Base-by-base conservation (phyloP, 2,329 filamentous ascomycete genomes). In the Hysterium pulicare region DNA sequence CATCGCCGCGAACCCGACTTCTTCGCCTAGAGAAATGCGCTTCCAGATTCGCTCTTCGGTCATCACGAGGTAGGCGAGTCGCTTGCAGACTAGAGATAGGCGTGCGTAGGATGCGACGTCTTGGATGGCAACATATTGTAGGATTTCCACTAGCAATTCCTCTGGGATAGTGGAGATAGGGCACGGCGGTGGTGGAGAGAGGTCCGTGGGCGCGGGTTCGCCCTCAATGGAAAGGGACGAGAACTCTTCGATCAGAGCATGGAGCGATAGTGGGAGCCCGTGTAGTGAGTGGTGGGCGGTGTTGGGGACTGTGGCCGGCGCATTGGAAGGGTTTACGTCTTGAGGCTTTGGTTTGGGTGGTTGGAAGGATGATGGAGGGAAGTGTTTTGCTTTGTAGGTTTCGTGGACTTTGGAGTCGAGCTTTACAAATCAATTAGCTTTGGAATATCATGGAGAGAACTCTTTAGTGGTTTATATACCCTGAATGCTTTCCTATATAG, bases 401-500 rank as follows among this genome's bases (percentile, higher is more conserved):
- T 87, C 81, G 64, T 98, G 90, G 40, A 98, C 91, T 11, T 76
- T 74, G 42, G 83, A 77, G 62, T 97, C 93, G 67, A 98, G 80
- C 85, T 91, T 53, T 7, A 43, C 10, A n/a, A 41, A n/a, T 9
- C 7, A 11, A 42, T 60, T 17, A 58, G 46, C 11, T 31, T 37
- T 17, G 19, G 11, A 30, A 15, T 31, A n/a, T 26, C 15, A 10
- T 28, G 31, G 15, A 32, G 20, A 23, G 39, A 4, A 17, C 20
- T 26, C 20, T 34, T 40, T n/a, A 22, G 28, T 32, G 20, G 11
- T 31, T 4, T n/a, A 58, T 75, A 45, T 69, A 91, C 88, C 63
- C 85, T 82, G 65, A 95, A 97, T 1, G 93, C 93, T 65, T 86
- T 90, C 35, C 93, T 82, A 66, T 98, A 98, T 38, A 94, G 77